Percentiles rank a stretch among this genome's conserved stretches.
phyloP scores from a whole-genome alignment of 148 eudicot species.

The Fagopyrum homotropicum region DNA sequence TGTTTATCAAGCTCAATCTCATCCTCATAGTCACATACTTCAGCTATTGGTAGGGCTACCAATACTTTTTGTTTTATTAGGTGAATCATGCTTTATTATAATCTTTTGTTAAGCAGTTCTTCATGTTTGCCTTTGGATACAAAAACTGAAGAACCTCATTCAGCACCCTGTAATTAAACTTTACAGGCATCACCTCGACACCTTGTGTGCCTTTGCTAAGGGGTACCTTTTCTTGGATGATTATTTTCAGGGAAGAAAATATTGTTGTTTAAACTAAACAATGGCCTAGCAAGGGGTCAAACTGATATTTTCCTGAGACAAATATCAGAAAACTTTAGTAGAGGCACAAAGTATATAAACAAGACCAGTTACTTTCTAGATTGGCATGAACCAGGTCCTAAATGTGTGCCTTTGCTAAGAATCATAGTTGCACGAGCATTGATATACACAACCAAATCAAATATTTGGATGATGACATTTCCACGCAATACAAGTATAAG shows the following conservation, averaged over 20 bases:
- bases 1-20: background rate
- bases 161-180: background rate
- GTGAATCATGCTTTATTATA: no score
- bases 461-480: background rate
- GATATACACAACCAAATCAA: background rate
- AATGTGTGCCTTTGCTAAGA: background rate
- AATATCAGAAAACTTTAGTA: background rate
- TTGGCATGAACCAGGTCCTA: background rate
- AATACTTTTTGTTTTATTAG: no score
- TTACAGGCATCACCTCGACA: background rate
- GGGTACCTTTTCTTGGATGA: background rate
- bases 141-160: background rate
- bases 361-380: background rate
- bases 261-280: background rate
- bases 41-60: no score
- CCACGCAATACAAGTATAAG: background rate
- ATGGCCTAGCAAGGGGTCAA: background rate
- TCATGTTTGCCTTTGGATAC: background rate
- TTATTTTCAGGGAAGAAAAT: background rate
- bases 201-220: background rate
- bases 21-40: no score
- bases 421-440: background rate
- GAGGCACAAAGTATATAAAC: background rate
- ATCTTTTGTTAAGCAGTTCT: no score
- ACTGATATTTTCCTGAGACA: background rate